Percentiles rank a stretch among this genome's conserved stretches.
phyloP scores from a whole-genome alignment of 2,329 filamentous ascomycete genomes.

The Trichoderma afroharzianum region DNA sequence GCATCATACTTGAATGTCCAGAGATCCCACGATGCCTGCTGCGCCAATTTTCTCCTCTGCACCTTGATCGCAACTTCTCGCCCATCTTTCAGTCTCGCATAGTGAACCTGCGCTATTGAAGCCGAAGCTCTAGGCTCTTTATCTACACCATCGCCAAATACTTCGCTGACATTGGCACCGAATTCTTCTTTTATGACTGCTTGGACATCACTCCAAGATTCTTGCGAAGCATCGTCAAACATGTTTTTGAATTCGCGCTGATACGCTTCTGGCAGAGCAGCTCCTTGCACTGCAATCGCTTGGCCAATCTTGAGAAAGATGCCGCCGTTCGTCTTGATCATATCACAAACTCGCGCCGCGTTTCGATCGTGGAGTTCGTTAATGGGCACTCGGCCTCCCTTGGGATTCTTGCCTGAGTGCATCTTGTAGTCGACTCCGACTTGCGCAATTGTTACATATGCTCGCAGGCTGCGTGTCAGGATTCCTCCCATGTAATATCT shows the following conservation, averaged over 20 bases:
- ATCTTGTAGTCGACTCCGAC: constrained; percentile 12
- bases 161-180: constrained; percentile 1
- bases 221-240: constrained; percentile 14
- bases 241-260: constrained; percentile 14
- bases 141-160: constrained; percentile 4
- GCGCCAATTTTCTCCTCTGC: neutral
- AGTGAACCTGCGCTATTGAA: constrained; percentile 13
- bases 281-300: constrained; percentile 14
- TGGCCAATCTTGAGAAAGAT: constrained; percentile 16
- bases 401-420: constrained; percentile 15
- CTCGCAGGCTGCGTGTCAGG: constrained; percentile 1
- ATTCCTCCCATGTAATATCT: constrained; percentile 13
- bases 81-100: constrained; percentile 4
- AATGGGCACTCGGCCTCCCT: neutral
- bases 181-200: constrained; percentile 11
- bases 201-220: constrained; percentile 6
- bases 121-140: constrained; percentile 7
- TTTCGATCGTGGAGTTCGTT: constrained; percentile 10
- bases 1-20: constrained; percentile 4
- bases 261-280: constrained; percentile 9
- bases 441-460: neutral
- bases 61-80: constrained; percentile 14
- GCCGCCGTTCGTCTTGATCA: constrained; percentile 14
- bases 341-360: neutral
- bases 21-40: constrained; percentile 12